A percentile compares a stretch with the other conserved stretches of the same genome.
These are phyloP conservation scores for Noccaea caerulescens DNA, from an alignment of 345 rosid species.

Conservation along the genomic window DNA sequence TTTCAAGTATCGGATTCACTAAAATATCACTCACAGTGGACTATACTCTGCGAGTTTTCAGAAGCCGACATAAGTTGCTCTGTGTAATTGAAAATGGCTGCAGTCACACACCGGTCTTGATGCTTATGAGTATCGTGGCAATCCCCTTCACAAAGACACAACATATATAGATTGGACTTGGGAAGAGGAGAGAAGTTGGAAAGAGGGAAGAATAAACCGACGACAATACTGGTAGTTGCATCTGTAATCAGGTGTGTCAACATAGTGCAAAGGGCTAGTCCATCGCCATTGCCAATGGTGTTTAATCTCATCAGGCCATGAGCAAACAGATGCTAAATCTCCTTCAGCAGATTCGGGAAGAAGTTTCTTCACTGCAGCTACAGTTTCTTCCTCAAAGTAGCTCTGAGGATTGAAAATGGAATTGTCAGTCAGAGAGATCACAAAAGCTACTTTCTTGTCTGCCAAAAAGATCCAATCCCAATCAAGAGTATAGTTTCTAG, in stretches of 20 bases:
- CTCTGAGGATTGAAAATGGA: slow-evolving; percentile 47
- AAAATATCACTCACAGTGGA: slow-evolving; percentile 54
- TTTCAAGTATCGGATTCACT: slow-evolving; percentile 6
- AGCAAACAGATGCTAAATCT: slow-evolving; percentile 84
- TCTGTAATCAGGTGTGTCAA: slow-evolving; percentile 89
- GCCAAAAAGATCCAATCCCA: not conserved
- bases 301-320: slow-evolving; percentile 87
- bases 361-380: slow-evolving; percentile 66
- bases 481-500: not conserved
- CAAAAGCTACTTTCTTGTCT: slow-evolving; percentile 2
- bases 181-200: not conserved
- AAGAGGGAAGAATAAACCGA: slow-evolving; percentile 43
- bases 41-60: slow-evolving; percentile 39
- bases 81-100: slow-evolving; percentile 87
- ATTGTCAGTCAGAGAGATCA: not conserved
- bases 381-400: slow-evolving; percentile 67
- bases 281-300: slow-evolving; percentile 60
- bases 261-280: slow-evolving; percentile 86
- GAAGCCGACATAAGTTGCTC: slow-evolving; percentile 63
- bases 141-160: slow-evolving; percentile 65
- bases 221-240: slow-evolving; percentile 86
- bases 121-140: slow-evolving; percentile 75
- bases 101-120: slow-evolving; percentile 74
- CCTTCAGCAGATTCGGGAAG: slow-evolving; percentile 82
- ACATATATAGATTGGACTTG: not conserved